These are phyloP conservation scores for Glycyrrhiza uralensis DNA, from an alignment of 306 rosid genomes.

Conservation along the genomic window DNA sequence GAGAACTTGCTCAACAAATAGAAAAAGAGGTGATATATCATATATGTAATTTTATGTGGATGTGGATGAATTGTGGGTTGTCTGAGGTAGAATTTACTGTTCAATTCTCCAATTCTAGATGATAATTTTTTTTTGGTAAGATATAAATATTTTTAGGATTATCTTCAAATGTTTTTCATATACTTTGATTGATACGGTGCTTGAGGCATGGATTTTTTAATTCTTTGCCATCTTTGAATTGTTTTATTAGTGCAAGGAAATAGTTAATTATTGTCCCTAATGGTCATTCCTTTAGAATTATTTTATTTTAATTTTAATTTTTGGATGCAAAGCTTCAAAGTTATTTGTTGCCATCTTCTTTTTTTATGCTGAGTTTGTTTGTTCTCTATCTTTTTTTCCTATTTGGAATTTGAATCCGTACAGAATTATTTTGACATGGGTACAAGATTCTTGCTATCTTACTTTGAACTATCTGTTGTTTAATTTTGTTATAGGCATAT, in stretches of 20 bases:
- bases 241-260: not conserved
- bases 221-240: not conserved
- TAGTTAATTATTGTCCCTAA: not conserved
- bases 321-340: not conserved
- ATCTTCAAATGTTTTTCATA: not conserved
- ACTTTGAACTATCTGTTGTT: not conserved
- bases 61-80: not conserved
- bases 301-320: not conserved
- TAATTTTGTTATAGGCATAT: not conserved
- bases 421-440: not conserved
- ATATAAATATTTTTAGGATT: not conserved
- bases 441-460: not conserved
- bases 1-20: conserved; percentile 93
- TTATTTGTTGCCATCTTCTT: conserved; percentile 5
- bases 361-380: not conserved
- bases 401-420: not conserved
- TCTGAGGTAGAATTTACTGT: not conserved
- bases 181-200: not conserved
- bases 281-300: not conserved
- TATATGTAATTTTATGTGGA: not conserved
- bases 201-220: not conserved
- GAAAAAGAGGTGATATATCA: conserved; percentile 75
- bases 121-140: not conserved
- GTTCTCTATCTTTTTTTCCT: not conserved
- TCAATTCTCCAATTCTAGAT: not conserved